A percentile compares a stretch with the other conserved stretches of the same genome.
Evolutionary conservation across 2,329 filamentous ascomycete species (phyloP).

Genomic region (Acrocalymma vagum): DNA sequence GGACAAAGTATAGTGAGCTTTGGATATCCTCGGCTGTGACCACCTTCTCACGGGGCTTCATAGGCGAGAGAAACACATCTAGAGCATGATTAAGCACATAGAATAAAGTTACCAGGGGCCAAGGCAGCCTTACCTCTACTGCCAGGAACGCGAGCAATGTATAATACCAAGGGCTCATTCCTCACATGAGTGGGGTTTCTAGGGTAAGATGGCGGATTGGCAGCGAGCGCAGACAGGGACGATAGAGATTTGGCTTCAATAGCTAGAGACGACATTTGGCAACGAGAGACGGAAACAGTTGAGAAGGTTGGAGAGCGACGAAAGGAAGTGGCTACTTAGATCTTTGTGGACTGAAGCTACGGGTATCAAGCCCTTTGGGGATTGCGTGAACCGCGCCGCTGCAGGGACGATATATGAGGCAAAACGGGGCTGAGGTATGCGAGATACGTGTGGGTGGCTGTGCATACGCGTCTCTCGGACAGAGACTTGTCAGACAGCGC

Average conservation of each 20-base stretch:
- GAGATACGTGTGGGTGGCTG: constrained; percentile 36
- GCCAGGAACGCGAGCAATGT: constrained; percentile 92
- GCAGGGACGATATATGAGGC: constrained; percentile 33
- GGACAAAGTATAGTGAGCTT: constrained; percentile 89
- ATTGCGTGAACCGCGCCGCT: too few species aligned
- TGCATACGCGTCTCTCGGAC: constrained; percentile 32
- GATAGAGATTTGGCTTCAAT: constrained; percentile 87
- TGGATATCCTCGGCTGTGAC: constrained; percentile 88
- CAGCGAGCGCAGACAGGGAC: constrained; percentile 79
- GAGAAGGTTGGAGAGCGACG: constrained; percentile 13
- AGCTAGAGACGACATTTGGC: constrained; percentile 40
- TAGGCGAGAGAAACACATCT: constrained; percentile 92
- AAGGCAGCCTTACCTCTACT: constrained; percentile 72
- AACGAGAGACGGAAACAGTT: constrained; percentile 18
- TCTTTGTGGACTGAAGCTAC: constrained; percentile 13
- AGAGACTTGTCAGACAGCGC: too few species aligned
- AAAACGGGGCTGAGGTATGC: constrained; percentile 30
- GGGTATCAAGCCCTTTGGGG: too few species aligned
- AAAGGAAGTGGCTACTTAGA: constrained; percentile 19
- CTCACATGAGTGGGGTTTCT: constrained; percentile 75
- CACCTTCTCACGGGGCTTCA: constrained; percentile 88
- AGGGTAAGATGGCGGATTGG: constrained; percentile 87
- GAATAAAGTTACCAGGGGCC: background rate
- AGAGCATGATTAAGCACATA: constrained; percentile 21
- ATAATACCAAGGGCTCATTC: constrained; percentile 79